Base-by-base conservation (phyloP, 768 basidiomycete species). In the Suillus spraguei region DNA sequence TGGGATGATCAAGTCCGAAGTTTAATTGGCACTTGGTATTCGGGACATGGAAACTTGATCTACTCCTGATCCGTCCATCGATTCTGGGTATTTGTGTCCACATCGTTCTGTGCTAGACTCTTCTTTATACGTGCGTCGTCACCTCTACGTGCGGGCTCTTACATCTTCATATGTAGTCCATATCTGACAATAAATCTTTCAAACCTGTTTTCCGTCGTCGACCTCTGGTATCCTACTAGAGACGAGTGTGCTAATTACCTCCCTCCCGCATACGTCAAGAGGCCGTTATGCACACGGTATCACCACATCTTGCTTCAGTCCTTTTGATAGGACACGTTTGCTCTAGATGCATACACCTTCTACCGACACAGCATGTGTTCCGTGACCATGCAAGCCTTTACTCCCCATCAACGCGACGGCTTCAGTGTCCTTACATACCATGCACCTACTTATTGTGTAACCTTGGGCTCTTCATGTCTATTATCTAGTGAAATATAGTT, bases 401-500 rank as follows among this genome's bases (percentile, higher is more conserved):
- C 56, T 56, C 36, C 16, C 17, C 56, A 58, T 58, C 39, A 39
- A 41, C 24, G 22, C 38, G 24, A 58, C 56, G 24, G 11, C 39
- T 6, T 20, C 39, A 20, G 56, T n/a, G 39, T 58, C 56, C 56
- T 33, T 63, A 24, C 64, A 61, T 59, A 41, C 35, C 61, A 22
- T 46, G 60, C 32, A 63, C 59, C 49, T 62, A 54, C 59, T 49
- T 60, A 64, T 55, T 74, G 65, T 74, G 68, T 61, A 60, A 61
- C 63, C 61, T 65, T 68, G 59, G 55, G 67, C 63, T 65, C 63
- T 53, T 69, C 68, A 59, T 75, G 72, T 77, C 72, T 62, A 61
- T 54, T 77, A 75, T 66, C 72, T 76, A 72, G 67, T 62, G 24
- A 76, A 77, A 76, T 76, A 76, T 66, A 76, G 68, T 76, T 74